Evolutionary conservation across 495 filamentous ascomycete genomes (phyloP).

Genomic region (Darksidea phi): DNA sequence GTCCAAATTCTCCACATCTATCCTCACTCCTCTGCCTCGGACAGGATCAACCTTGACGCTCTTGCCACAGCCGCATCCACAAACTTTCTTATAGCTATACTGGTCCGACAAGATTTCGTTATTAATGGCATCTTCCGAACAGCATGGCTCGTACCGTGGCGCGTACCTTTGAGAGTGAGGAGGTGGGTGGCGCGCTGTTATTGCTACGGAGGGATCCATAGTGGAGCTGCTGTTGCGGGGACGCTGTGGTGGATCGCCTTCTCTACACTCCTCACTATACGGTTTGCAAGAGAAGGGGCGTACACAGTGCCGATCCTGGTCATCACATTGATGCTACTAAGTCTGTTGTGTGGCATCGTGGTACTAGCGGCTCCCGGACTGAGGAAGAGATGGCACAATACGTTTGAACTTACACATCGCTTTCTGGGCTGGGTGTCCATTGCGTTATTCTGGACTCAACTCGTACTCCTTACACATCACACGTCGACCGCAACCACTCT

Average conservation of each 20-base stretch:
- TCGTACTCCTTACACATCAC: background rate
- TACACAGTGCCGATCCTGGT: constrained; percentile 9
- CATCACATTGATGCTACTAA: constrained; percentile 9
- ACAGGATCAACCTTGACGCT: background rate
- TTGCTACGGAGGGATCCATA: constrained; percentile 34
- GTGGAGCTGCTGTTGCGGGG: constrained; percentile 29
- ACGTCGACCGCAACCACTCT: background rate
- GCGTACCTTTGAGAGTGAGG: constrained; percentile 25
- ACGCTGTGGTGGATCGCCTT: constrained; percentile 33
- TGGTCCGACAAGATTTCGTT: constrained; percentile 32
- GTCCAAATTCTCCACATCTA: background rate
- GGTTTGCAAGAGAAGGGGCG: background rate
- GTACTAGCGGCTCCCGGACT: constrained; percentile 49
- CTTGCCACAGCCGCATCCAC: constrained; percentile 26
- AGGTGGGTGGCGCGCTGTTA: constrained; percentile 27
- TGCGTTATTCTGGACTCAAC: constrained; percentile 43
- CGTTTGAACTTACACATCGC: constrained; percentile 58
- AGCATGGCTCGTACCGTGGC: constrained; percentile 26
- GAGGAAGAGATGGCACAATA: constrained; percentile 52
- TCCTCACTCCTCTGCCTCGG: no score
- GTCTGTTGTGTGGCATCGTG: constrained; percentile 37
- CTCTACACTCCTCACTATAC: constrained; percentile 6
- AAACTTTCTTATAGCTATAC: constrained; percentile 29
- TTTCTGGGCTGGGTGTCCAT: constrained; percentile 56
- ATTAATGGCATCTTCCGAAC: constrained; percentile 29